Percentiles rank a stretch among this genome's conserved stretches.
Conservation (phyloP, 2,329 filamentous ascomycete genomes). For the Corinectria fuckeliana region DNA sequence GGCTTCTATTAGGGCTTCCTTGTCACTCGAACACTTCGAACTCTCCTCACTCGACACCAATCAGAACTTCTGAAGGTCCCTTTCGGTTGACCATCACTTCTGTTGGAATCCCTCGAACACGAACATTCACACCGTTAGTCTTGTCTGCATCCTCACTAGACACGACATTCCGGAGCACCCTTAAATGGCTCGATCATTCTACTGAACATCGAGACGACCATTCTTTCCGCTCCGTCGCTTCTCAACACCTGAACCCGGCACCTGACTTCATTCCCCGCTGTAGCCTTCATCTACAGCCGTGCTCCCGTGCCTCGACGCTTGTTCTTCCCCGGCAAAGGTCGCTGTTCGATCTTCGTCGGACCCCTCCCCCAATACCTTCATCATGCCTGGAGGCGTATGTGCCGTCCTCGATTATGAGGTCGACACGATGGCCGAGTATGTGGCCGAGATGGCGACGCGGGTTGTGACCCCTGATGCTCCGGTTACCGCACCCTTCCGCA, state of each 20-base stretch:
- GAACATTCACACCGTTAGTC: conserved; percentile 21
- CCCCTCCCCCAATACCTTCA: conserved; percentile 44
- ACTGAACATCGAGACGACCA: conserved; percentile 33
- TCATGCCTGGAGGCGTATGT: conserved; percentile 82
- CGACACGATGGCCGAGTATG: conserved; percentile 94
- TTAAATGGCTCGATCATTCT: conserved; percentile 45
- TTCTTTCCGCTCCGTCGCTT: conserved; percentile 13
- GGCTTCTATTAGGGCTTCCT: neutral
- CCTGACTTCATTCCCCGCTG: conserved; percentile 22
- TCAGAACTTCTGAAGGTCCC: neutral
- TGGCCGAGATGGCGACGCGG: conserved; percentile 81
- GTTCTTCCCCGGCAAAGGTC: conserved; percentile 47
- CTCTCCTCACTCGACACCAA: neutral
- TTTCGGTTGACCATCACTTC: neutral
- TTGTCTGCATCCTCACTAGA: conserved; percentile 27
- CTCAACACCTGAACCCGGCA: conserved; percentile 10
- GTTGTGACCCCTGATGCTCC: conserved; percentile 59
- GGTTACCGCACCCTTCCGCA: conserved; percentile 78
- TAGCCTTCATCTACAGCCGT: conserved; percentile 23
- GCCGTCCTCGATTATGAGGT: conserved; percentile 96
- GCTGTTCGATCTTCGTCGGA: conserved; percentile 49
- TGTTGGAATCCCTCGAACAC: conserved; percentile 3
- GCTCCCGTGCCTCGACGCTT: conserved; percentile 25
- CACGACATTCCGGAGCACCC: conserved; percentile 27
- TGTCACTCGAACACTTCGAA: neutral